Evolutionary conservation across 805 yeast species (phyloP), one percentile per base, ranked within the genome.

Genomic region (Kazachstania martiniae): DNA sequence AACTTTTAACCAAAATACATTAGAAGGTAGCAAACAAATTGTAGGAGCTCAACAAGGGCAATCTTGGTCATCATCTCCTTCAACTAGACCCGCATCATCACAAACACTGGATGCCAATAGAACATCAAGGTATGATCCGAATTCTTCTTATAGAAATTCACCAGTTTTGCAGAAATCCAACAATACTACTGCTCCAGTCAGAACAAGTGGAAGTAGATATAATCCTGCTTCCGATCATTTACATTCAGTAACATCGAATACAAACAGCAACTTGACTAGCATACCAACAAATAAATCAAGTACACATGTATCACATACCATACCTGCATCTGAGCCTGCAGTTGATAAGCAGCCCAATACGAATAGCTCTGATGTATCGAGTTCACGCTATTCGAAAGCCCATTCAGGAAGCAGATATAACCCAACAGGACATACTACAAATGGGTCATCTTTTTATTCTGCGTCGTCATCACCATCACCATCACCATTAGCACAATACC

Each of bases 81-180:
- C 29, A 25, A 21, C 22, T 8, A 27, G 18, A 26, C 12, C 28
- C 12, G 21, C 5, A 12, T 25, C 30, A 12, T 8, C 3, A 12
- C 15, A 10, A 5, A 23, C 12, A 12, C 12, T 13, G 5, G 38
- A 37, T 23, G 29, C 32, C 2, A 17, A 33, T 2, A 41, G 53
- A 36, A 47, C 44, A 3, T 49, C 56, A 3, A 36, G 58, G 21
- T 53, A 53, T 31, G 49, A 52, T 28, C 55, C 55, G n/a, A 39
- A n/a, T n/a, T n/a, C n/a, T n/a, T n/a, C n/a, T n/a, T n/a, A n/a
- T n/a, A n/a, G n/a, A n/a, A n/a, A n/a, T n/a, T n/a, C n/a, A n/a
- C n/a, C n/a, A n/a, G n/a, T n/a, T n/a, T n/a, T n/a, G n/a, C n/a
- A n/a, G n/a, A n/a, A n/a, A n/a, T n/a, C n/a, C n/a, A n/a, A n/a